Evolutionary conservation across 768 basidiomycete genomes (phyloP), one percentile per base, ranked within the genome.

Genomic region (Russula compacta): DNA sequence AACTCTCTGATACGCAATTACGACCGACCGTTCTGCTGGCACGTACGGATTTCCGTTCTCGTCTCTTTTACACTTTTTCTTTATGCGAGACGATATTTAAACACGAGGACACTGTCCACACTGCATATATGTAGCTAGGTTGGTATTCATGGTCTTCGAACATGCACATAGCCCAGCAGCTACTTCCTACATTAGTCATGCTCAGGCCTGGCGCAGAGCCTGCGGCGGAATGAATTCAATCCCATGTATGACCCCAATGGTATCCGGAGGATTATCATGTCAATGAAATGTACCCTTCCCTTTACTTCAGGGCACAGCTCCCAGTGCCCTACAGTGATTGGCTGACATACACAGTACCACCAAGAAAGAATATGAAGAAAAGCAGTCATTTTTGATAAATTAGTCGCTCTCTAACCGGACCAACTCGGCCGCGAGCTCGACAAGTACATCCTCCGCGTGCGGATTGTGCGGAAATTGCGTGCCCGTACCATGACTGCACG

Each of bases 401-500:
- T 29, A 29, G 24, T 36, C 9, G 35, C 36, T 15, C 36, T 88
- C 86, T 24, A 73, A 74, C 59, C 81, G 79, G 15, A 81, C 80
- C 36, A 92, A 75, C 58, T 82, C 83, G 35, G 68, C 72, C 12
- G 87, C 89, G 24, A 92, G 76, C 53, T 79, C 78, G n/a, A 78
- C 78, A 35, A 92, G 74, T 75, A 85, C 76, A 51, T 80, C 81
- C 48, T 89, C 84, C 21, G 87, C 78, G 49, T 77, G 78, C 0
- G 85, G 82, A 71, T 89, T 89, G 47, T 81, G 81, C 17, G 84
- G 83, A 68, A 86, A 92, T 17, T 72, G 75, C 69, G 74, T 77
- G 4, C 90, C 90, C 69, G 89, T 83, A 8, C 89, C 89, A 33
- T 72, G 86, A 60, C 60, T 69, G 54, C 42, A 53, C 53, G 17